A percentile compares a stretch with the other conserved stretches of the same genome.
Conservation (phyloP, 257 asterid genomes). For the Solanum verrucosum region DNA sequence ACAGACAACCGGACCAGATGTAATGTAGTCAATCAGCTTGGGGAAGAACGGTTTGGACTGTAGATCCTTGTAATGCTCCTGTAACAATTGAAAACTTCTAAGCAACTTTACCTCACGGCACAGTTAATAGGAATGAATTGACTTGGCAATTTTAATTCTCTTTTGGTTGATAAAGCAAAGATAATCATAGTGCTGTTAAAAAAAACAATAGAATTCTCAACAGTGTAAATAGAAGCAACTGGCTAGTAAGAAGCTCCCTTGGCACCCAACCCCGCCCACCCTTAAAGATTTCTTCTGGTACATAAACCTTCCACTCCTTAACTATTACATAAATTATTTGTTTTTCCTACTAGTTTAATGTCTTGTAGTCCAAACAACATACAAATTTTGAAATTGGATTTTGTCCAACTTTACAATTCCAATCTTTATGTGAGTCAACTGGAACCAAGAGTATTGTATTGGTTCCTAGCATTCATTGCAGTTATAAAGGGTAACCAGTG, state of each 20-base stretch:
- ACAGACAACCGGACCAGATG: conserved; percentile 91
- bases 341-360: neutral
- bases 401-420: neutral
- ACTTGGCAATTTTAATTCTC: neutral
- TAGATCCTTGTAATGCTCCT: conserved; percentile 92
- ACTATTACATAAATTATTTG: neutral
- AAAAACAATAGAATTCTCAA: neutral
- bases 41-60: conserved; percentile 85
- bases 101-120: neutral
- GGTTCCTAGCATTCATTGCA: neutral
- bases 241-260: neutral
- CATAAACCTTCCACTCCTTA: neutral
- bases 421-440: neutral
- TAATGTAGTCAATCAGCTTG: conserved; percentile 65
- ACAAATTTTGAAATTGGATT: neutral
- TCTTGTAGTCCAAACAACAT: neutral
- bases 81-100: neutral
- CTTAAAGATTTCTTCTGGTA: neutral
- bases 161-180: neutral
- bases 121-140: neutral
- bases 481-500: neutral
- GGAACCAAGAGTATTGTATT: neutral
- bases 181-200: neutral
- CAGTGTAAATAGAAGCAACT: neutral
- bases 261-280: neutral